These are phyloP conservation scores for Malassezia slooffiae DNA, from an alignment of 1,284 basidiomycete genomes.

Conservation along the genomic window DNA sequence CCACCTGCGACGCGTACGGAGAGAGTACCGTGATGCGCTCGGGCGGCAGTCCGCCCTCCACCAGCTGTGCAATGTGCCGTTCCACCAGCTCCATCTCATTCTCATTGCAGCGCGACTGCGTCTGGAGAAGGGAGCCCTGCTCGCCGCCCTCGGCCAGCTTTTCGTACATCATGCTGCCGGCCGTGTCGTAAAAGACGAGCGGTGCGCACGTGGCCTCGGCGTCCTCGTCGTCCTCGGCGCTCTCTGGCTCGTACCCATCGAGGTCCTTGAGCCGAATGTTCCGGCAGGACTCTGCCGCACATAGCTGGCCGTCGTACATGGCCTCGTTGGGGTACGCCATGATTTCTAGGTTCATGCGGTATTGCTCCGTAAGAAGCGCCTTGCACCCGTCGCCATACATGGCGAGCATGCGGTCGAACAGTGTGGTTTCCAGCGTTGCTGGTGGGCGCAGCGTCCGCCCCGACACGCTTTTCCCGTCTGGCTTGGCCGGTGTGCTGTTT, in stretches of 20 bases:
- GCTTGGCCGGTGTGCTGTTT: background rate
- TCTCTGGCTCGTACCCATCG: slow-evolving; percentile 56
- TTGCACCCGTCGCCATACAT: slow-evolving; percentile 77
- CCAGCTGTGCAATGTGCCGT: slow-evolving; percentile 67
- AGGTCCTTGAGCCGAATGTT: slow-evolving; percentile 63
- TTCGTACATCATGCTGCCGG: slow-evolving; percentile 28
- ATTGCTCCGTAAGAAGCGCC: slow-evolving; percentile 59
- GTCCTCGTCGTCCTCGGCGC: slow-evolving; percentile 44
- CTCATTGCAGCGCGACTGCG: slow-evolving; percentile 57
- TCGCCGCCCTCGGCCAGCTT: slow-evolving; percentile 12
- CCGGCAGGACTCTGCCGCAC: slow-evolving; percentile 62
- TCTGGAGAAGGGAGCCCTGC: slow-evolving; percentile 1
- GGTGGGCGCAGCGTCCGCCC: slow-evolving; percentile 54
- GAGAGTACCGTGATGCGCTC: slow-evolving; percentile 78
- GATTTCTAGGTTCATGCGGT: slow-evolving; percentile 72
- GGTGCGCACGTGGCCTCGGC: slow-evolving; percentile 61
- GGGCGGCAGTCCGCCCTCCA: slow-evolving; percentile 59
- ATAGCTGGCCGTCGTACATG: slow-evolving; percentile 65
- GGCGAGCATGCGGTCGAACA: slow-evolving; percentile 78
- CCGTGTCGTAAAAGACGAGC: slow-evolving; percentile 78
- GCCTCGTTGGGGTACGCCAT: slow-evolving; percentile 74
- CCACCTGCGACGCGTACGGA: slow-evolving; percentile 54
- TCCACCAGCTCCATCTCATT: slow-evolving; percentile 79
- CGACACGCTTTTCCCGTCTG: slow-evolving; percentile 1
- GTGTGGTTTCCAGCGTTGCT: slow-evolving; percentile 67